Percentiles rank a stretch among this genome's conserved stretches.
phyloP scores from a whole-genome alignment of 78 protist species.

The Dictyostelium citrinum region DNA sequence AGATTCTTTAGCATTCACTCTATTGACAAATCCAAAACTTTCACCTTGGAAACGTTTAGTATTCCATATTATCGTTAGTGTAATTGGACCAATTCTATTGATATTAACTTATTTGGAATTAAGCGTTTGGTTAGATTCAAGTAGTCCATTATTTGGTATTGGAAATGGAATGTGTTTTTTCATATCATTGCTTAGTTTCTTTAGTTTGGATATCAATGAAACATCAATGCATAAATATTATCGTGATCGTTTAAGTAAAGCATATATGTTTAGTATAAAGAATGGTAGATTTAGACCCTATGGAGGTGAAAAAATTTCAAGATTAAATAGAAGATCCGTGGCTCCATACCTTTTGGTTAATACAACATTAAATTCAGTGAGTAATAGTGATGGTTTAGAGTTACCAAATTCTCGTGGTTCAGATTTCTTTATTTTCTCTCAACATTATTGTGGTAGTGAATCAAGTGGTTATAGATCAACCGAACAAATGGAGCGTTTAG shows the following conservation, averaged over 20 bases:
- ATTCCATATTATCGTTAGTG: conserved; percentile 45
- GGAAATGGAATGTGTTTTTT: conserved; percentile 67
- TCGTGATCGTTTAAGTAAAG: conserved; percentile 52
- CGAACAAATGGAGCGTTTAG: conserved; percentile 69
- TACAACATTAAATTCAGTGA: conserved; percentile 43
- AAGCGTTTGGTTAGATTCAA: conserved; percentile 55
- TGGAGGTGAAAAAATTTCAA: conserved; percentile 60
- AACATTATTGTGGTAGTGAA: conserved; percentile 58
- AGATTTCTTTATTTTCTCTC: conserved; percentile 62
- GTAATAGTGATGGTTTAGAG: conserved; percentile 24
- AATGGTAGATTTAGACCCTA: conserved; percentile 57
- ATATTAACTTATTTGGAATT: conserved; percentile 60
- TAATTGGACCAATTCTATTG: conserved; percentile 50
- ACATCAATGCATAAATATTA: conserved; percentile 79
- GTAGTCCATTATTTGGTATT: conserved; percentile 20
- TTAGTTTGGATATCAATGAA: conserved; percentile 70
- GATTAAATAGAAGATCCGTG: conserved; percentile 55
- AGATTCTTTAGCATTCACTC: conserved; percentile 66
- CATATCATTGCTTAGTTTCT: conserved; percentile 20
- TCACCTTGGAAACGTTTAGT: conserved; percentile 55
- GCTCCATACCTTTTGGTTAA: conserved; percentile 62
- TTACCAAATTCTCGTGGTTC: conserved; percentile 44
- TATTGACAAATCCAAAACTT: conserved; percentile 64
- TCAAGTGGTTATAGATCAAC: conserved; percentile 60
- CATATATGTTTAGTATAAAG: conserved; percentile 48